Conservation (phyloP, 2,329 filamentous ascomycete genomes). For the Arachnopeziza araneosa region DNA sequence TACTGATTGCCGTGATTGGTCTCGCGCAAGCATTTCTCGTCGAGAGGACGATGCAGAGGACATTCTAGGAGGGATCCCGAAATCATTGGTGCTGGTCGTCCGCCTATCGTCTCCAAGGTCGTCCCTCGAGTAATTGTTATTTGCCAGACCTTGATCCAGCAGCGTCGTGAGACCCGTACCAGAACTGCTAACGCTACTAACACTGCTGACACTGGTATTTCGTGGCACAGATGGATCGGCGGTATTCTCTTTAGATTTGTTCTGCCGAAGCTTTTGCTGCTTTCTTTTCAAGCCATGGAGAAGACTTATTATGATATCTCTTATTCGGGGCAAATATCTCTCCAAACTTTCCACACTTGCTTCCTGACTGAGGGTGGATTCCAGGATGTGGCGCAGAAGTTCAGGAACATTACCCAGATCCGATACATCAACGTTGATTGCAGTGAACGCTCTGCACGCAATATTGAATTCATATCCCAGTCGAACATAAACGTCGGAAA, state of each 20-base stretch:
- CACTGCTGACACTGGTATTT: slow-evolving; percentile 55
- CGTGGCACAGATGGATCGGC: slow-evolving; percentile 23
- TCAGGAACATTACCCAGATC: slow-evolving; percentile 96
- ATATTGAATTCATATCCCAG: slow-evolving; percentile 99
- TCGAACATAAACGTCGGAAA: slow-evolving; percentile 96
- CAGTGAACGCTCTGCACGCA: slow-evolving; percentile 91
- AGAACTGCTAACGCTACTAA: slow-evolving; percentile 53
- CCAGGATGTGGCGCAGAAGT: slow-evolving; percentile 79
- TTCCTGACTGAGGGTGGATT: slow-evolving; percentile 94
- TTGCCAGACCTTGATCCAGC: slow-evolving; percentile 47
- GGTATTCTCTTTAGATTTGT: slow-evolving; percentile 46
- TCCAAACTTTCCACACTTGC: slow-evolving; percentile 91
- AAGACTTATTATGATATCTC: slow-evolving; percentile 97
- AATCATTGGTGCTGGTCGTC: slow-evolving; percentile 24
- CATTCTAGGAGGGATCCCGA: slow-evolving; percentile 42
- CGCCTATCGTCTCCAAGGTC: slow-evolving; percentile 15
- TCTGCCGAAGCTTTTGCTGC: slow-evolving; percentile 76
- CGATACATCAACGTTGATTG: slow-evolving; percentile 91
- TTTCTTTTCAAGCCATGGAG: slow-evolving; percentile 95
- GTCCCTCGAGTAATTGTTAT: slow-evolving; percentile 3
- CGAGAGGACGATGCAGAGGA: slow-evolving; percentile 25
- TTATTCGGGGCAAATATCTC: slow-evolving; percentile 86
- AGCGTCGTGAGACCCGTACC: slow-evolving; percentile 52
- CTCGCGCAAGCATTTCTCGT: slow-evolving; percentile 35
- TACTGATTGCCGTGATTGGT: slow-evolving; percentile 46